These are phyloP conservation scores for Phytopythium delawarense DNA, from an alignment of 352 stramenopile genomes.

Conservation along the genomic window DNA sequence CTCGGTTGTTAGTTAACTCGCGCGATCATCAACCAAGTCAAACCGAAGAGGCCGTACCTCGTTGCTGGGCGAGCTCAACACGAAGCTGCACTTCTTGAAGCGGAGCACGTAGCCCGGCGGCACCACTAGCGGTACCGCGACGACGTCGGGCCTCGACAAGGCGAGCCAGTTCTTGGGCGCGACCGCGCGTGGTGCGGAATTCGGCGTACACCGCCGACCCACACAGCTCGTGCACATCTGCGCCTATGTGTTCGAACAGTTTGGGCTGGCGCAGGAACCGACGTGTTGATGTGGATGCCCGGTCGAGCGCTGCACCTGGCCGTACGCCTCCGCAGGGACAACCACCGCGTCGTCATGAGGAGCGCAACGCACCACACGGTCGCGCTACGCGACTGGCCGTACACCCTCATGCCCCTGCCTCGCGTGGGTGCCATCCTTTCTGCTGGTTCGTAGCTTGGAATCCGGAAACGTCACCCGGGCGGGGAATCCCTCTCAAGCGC, in stretches of 20 bases:
- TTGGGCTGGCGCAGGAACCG: constrained; percentile 68
- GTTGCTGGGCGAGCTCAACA: constrained; percentile 43
- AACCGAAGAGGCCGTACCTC: constrained; percentile 19
- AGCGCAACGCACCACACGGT: constrained; percentile 71
- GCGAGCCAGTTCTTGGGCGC: constrained; percentile 30
- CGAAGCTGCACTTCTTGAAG: constrained; percentile 58
- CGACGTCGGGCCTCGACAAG: constrained; percentile 20
- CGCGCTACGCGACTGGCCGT: constrained; percentile 74
- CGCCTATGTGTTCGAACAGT: constrained; percentile 60
- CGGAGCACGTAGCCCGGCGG: constrained; percentile 20
- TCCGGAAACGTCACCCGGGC: not conserved
- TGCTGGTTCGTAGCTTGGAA: not conserved
- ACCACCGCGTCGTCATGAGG: constrained; percentile 44
- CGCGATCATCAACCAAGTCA: not conserved
- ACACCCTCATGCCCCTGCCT: constrained; percentile 26
- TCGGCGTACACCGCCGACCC: constrained; percentile 57
- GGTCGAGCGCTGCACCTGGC: constrained; percentile 54
- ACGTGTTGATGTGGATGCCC: constrained; percentile 79
- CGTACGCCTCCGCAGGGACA: constrained; percentile 49
- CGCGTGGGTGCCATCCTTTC: not conserved
- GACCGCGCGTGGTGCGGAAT: constrained; percentile 46
- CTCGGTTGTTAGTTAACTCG: not conserved
- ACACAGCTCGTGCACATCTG: constrained; percentile 31
- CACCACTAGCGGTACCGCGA: constrained; percentile 17
- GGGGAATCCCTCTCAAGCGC: not conserved